These are phyloP conservation scores for Trichoderma orchidacearum DNA, from an alignment of 495 filamentous ascomycete species.

Conservation along the genomic window DNA sequence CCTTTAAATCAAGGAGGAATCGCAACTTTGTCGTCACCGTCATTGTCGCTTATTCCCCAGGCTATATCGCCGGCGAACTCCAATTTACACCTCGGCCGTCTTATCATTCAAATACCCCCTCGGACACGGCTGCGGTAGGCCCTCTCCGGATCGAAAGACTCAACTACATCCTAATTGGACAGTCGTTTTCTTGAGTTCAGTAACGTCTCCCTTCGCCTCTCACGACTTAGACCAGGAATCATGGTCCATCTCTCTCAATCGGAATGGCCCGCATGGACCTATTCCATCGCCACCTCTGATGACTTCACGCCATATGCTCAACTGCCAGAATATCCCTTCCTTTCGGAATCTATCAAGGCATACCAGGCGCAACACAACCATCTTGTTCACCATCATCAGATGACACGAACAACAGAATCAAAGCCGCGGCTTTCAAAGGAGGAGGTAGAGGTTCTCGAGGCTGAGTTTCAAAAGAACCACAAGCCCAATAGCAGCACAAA, in stretches of 20 bases:
- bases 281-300: background rate
- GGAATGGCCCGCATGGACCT: background rate
- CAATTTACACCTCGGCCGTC: no score
- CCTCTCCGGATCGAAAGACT: no score
- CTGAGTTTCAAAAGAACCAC: slow-evolving; percentile 59
- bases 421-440: slow-evolving; percentile 67
- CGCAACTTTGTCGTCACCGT: background rate
- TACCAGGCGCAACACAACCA: slow-evolving; percentile 1
- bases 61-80: no score
- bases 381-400: slow-evolving; percentile 2
- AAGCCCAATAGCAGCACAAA: slow-evolving; percentile 70
- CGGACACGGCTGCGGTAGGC: no score
- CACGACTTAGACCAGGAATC: background rate
- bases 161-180: no score
- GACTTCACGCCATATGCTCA: background rate
- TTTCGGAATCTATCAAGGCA: slow-evolving; percentile 2
- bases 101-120: no score
- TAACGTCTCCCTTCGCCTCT: background rate
- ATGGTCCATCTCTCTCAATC: background rate
- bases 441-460: slow-evolving; percentile 64
- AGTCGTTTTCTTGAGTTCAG: background rate
- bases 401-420: slow-evolving; percentile 23
- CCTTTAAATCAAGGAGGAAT: no score
- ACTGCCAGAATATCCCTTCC: background rate
- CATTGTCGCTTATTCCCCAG: no score